Conservation (phyloP, 1,284 basidiomycete genomes). For the Mycosarcoma maydis region DNA sequence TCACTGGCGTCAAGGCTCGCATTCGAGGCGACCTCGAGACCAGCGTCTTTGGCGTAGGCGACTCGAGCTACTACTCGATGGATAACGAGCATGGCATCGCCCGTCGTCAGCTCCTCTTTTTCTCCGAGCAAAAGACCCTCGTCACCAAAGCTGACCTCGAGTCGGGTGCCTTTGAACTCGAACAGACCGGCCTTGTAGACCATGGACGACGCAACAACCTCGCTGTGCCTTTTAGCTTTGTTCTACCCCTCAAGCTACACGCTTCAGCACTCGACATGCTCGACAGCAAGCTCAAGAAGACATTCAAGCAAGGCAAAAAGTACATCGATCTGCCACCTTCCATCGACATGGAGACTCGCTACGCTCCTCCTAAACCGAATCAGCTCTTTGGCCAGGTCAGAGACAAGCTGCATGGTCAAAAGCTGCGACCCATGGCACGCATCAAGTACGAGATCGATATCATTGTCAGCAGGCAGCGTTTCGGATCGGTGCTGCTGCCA, state of each 20-base stretch:
- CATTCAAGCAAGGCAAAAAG: constrained; percentile 42
- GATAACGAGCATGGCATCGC: constrained; percentile 47
- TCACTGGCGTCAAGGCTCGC: constrained; percentile 48
- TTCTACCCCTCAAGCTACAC: constrained; percentile 44
- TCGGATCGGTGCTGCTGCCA: constrained; percentile 33
- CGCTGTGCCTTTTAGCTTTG: constrained; percentile 46
- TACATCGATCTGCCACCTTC: constrained; percentile 48
- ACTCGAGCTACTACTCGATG: constrained; percentile 49
- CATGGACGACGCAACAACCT: constrained; percentile 49
- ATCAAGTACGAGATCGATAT: constrained; percentile 55
- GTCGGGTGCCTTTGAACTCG: constrained; percentile 28
- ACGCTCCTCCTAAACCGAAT: constrained; percentile 36
- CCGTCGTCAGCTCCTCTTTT: constrained; percentile 44
- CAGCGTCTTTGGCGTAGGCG: constrained; percentile 45
- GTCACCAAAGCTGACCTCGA: constrained; percentile 40
- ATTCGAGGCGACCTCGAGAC: constrained; percentile 49
- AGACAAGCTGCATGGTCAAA: constrained; percentile 40
- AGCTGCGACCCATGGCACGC: constrained; percentile 41
- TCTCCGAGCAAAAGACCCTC: constrained; percentile 42
- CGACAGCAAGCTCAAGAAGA: constrained; percentile 47
- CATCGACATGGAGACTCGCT: constrained; percentile 47
- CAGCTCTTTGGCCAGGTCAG: constrained; percentile 39
- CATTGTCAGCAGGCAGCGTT: constrained; percentile 44
- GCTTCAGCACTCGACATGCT: constrained; percentile 47
- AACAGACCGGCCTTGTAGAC: constrained; percentile 44